Percentiles rank a stretch among this genome's conserved stretches.
These are phyloP conservation scores for Torrubiella hemipterigena DNA, from an alignment of 2,329 filamentous ascomycete genomes.

Conservation along the genomic window DNA sequence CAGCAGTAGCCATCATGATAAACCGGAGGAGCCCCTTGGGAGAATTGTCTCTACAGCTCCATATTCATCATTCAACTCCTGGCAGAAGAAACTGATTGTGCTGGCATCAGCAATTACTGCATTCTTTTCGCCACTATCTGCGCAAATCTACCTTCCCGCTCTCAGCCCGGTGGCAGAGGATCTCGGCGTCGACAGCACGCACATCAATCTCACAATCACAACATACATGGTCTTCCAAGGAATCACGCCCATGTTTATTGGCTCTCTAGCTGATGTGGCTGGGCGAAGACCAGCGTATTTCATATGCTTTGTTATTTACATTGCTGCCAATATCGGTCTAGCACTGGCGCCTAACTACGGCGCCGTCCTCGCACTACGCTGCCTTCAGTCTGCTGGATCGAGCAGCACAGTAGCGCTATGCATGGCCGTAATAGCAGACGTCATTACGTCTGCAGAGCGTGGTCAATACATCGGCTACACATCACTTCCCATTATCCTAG, in stretches of 20 bases:
- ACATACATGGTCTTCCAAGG: slow-evolving; percentile 42
- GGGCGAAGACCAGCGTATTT: slow-evolving; percentile 37
- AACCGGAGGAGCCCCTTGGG: slow-evolving; percentile 1
- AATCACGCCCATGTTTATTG: slow-evolving; percentile 38
- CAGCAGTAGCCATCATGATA: too few relatives aligned
- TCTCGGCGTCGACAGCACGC: slow-evolving; percentile 23
- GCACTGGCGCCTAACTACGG: slow-evolving; percentile 30
- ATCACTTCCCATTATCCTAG: slow-evolving; percentile 20
- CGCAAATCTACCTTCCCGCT: slow-evolving; percentile 39
- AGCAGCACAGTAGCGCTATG: slow-evolving; percentile 42
- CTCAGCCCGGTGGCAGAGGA: slow-evolving; percentile 30
- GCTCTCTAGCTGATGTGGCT: slow-evolving; percentile 31
- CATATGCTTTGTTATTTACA: slow-evolving; percentile 31
- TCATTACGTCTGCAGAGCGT: slow-evolving; percentile 43
- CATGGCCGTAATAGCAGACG: slow-evolving; percentile 43
- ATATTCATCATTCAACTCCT: slow-evolving; percentile 25
- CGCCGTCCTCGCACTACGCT: slow-evolving; percentile 35
- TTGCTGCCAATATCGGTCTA: slow-evolving; percentile 33
- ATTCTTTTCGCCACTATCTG: slow-evolving; percentile 33
- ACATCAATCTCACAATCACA: slow-evolving; percentile 32
- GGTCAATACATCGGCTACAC: slow-evolving; percentile 41
- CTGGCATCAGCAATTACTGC: slow-evolving; percentile 23
- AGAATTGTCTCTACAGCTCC: slow-evolving; percentile 7
- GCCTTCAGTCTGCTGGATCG: slow-evolving; percentile 39
- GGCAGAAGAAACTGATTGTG: slow-evolving; percentile 29